These are phyloP conservation scores for Discostella stelligeroides DNA, from an alignment of 108 stramenopile genomes.

Conservation along the genomic window DNA sequence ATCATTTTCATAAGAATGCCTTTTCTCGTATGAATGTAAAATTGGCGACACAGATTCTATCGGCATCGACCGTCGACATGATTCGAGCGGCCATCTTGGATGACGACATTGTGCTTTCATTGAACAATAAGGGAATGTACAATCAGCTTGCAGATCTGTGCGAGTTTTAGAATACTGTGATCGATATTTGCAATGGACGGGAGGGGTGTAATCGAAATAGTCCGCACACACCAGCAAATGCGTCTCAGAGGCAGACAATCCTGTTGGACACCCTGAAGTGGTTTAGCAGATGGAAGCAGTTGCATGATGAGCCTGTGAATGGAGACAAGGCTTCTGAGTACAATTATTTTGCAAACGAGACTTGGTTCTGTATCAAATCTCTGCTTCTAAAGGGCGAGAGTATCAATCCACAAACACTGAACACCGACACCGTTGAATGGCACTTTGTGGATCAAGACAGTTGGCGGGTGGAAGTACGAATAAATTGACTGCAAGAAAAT, in stretches of 20 bases:
- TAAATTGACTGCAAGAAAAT: constrained; percentile 2
- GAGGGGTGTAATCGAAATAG: too few relatives aligned
- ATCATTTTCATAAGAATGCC: too few relatives aligned
- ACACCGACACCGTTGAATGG: constrained; percentile 8
- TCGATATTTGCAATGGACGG: constrained; percentile 11
- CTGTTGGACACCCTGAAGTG: background rate
- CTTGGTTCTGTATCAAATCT: constrained; percentile 2
- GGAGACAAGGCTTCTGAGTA: background rate
- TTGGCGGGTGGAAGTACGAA: constrained; percentile 10
- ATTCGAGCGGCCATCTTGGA: background rate
- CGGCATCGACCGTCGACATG: background rate
- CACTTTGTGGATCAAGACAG: constrained; percentile 10
- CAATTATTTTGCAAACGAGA: constrained; percentile 2
- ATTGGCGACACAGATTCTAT: constrained; percentile 2
- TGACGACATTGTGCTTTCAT: background rate
- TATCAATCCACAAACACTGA: constrained; percentile 2
- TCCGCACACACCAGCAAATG: background rate
- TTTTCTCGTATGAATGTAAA: too few relatives aligned
- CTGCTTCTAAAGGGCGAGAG: background rate
- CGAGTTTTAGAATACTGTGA: background rate
- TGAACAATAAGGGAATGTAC: constrained; percentile 1
- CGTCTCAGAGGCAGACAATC: background rate
- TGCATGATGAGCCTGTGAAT: background rate
- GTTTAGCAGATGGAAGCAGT: constrained; percentile 5
- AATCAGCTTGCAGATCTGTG: constrained; percentile 4